Evolutionary conservation across 192 early-diverging fungal species (phyloP), one percentile per base, ranked within the genome.

Genomic region (Gryganskiella cystojenkinii): DNA sequence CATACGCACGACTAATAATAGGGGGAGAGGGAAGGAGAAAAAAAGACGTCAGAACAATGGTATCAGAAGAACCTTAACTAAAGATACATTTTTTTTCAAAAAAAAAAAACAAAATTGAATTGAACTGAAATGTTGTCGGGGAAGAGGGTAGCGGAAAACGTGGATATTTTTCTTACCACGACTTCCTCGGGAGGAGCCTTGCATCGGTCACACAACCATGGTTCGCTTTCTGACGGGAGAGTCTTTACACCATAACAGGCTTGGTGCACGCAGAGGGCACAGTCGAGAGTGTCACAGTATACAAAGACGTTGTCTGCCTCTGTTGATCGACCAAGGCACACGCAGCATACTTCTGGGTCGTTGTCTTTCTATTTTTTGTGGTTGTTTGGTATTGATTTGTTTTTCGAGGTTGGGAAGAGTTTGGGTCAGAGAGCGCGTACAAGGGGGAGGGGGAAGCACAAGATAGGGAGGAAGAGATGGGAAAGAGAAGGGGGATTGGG

Each of bases 331-430:
- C 82, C 83, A 24, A 84, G 72, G 59, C 85, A 87, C 14, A 87
- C 74, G 25, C 85, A 87, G 61, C 85, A 87, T 13, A 84, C 70
- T 13, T 82, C 83, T 4, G 85, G 85, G 71, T 87, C 85, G 27
- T 84, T 69, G 19, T 76, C 53, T 71, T 87, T 87, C 85, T 87
- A 50, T 67, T 28, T n/a, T n/a, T n/a, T n/a, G n/a, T n/a, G n/a
- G 52, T 44, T 14, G 7, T 35, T 50, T 40, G 13, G n/a, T n/a
- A n/a, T n/a, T n/a, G n/a, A n/a, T 87, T 83, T 87, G 51, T 67
- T 28, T n/a, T n/a, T n/a, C n/a, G n/a, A n/a, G n/a, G 52, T 44
- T 14, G 7, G 37, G 46, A 33, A 9, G 13, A 25, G 13, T n/a
- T 34, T n/a, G 10, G 24, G 28, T 10, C 9, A 37, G n/a, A 28